Conservation (phyloP, 371 early-diverging fungal species). For the Circinella minor region DNA sequence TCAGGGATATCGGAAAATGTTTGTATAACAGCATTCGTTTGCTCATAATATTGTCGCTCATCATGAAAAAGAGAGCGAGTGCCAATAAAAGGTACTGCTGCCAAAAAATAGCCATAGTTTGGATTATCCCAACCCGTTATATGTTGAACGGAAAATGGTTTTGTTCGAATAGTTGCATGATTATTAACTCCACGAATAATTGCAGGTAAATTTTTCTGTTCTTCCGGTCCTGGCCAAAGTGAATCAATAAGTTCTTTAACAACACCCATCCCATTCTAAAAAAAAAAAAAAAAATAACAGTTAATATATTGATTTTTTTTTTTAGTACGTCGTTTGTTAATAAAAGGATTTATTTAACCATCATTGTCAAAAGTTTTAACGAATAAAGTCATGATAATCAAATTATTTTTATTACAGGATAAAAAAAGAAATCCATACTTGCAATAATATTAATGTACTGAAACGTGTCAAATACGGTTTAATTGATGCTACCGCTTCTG, state of each 20-base stretch:
- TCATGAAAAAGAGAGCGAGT: not conserved
- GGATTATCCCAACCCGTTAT: constrained; percentile 51
- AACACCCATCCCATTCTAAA: constrained; percentile 67
- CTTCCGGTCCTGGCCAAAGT: constrained; percentile 28
- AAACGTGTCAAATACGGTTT: constrained; percentile 33
- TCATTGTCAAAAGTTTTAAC: too few relatives aligned
- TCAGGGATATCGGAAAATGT: constrained; percentile 29
- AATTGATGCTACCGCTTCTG: constrained; percentile 45
- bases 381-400: too few relatives aligned
- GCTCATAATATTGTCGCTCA: not conserved
- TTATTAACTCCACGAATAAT: constrained; percentile 61
- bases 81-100: constrained; percentile 17
- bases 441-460: constrained; percentile 57
- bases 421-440: too few relatives aligned
- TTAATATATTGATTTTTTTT: too few relatives aligned
- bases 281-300: too few relatives aligned
- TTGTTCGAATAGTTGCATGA: constrained; percentile 48
- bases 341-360: too few relatives aligned
- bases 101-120: constrained; percentile 35
- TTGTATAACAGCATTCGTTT: constrained; percentile 24
- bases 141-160: constrained; percentile 52
- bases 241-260: constrained; percentile 51
- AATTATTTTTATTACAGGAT: too few relatives aligned
- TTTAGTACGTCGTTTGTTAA: too few relatives aligned
- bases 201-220: constrained; percentile 21